Evolutionary conservation across 331 rosid species (phyloP), one percentile per base, ranked within the genome.

Genomic region (Malus hybrid): DNA sequence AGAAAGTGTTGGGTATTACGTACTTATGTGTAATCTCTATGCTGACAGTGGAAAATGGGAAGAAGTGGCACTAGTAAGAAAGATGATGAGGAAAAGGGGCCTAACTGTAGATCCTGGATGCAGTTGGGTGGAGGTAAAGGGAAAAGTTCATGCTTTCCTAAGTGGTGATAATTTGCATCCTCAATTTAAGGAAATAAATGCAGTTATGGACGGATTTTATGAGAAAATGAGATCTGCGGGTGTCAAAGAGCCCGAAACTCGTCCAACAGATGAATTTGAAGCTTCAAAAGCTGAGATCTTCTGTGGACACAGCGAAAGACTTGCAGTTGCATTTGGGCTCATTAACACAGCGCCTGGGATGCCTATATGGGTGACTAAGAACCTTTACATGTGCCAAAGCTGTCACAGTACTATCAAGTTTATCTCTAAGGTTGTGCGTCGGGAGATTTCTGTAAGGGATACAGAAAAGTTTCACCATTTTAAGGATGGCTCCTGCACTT

Each of bases 231-330:
- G 83, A 83, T 90, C 83, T 50, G 69, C 22, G 36, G 86, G 83
- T 65, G 28, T 86, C 62, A 81, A 65, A 65, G 83, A 78, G 44
- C 73, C 59, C 22, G 87, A 87, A 72, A 85, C 55, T 32, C 71
- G 78, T 77, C 67, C 72, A n/a, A 65, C 33, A 46, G 83, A 84
- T 71, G 83, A 81, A 70, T 79, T 88, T 73, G 89, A 90, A 80
- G 87, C 89, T 82, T 91, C 96, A 5, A 91, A 89, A 83, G 92
- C 96, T 55, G 98, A 93, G 74, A 87, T 93, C 71, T 91, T 93
- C 78, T 93, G 98, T 68, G 98, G 98, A 66, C 98, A 93, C 80
- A 91, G 97, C 66, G 98, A 93, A 81, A 88, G 88, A 80, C 91
- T 81, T 22, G 97, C 97, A 63, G 81, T 93, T 79, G 89, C 82